phyloP scores from a whole-genome alignment of 768 basidiomycete species.

The Clitopilus passeckerianus region DNA sequence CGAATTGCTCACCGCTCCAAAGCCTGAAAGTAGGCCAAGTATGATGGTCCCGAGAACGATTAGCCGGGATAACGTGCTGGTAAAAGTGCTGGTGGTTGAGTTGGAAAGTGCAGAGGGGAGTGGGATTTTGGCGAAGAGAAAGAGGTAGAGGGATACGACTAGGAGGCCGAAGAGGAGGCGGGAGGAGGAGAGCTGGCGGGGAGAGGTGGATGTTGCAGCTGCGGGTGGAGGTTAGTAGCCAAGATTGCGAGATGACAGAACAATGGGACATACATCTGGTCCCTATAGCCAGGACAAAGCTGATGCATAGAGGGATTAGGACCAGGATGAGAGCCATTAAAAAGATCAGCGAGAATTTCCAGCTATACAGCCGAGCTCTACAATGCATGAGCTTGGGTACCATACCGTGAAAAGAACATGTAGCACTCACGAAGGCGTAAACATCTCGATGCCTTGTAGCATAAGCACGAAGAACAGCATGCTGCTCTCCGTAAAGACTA shows the following conservation, averaged over 20 bases:
- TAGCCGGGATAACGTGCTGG: constrained; percentile 53
- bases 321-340: constrained; percentile 62
- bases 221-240: neutral
- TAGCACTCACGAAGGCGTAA: constrained; percentile 48
- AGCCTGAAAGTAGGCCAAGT: constrained; percentile 77
- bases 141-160: constrained; percentile 51
- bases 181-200: constrained; percentile 22
- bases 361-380: constrained; percentile 64
- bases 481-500: constrained; percentile 73
- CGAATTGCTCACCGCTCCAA: constrained; percentile 66
- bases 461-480: constrained; percentile 69
- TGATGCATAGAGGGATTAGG: constrained; percentile 59
- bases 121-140: constrained; percentile 62
- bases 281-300: constrained; percentile 48
- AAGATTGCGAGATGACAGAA: neutral
- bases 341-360: constrained; percentile 59
- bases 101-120: constrained; percentile 44
- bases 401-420: neutral
- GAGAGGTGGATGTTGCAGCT: neutral
- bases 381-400: too few relatives aligned
- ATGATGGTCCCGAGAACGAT: constrained; percentile 74
- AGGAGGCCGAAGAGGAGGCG: constrained; percentile 38
- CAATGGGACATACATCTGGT: constrained; percentile 7
- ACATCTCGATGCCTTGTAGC: constrained; percentile 56
- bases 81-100: constrained; percentile 31